These are phyloP conservation scores for Auriscalpium vulgare DNA, from an alignment of 768 basidiomycete species.

Conservation along the genomic window DNA sequence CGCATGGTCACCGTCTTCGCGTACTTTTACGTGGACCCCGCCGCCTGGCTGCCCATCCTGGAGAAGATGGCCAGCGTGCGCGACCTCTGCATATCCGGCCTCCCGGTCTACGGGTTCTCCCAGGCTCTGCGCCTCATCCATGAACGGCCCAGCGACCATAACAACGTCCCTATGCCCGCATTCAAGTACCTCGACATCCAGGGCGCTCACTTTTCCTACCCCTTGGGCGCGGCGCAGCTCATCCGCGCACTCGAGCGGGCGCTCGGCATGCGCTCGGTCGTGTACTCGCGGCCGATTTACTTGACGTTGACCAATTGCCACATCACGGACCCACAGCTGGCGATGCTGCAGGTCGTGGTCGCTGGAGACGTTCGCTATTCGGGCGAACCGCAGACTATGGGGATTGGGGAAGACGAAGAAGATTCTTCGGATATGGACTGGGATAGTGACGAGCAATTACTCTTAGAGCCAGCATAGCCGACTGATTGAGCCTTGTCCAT, in stretches of 20 bases:
- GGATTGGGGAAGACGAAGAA: slow-evolving; percentile 6
- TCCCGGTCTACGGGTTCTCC: neutral
- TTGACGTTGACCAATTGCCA: slow-evolving; percentile 1
- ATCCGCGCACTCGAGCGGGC: slow-evolving; percentile 4
- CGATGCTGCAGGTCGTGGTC: neutral
- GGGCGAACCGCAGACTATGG: slow-evolving; percentile 6
- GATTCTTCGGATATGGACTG: neutral
- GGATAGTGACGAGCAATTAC: no score
- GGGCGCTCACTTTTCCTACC: slow-evolving; percentile 10
- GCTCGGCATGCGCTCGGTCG: neutral
- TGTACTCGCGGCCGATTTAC: neutral
- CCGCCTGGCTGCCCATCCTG: neutral
- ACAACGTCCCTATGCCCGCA: neutral
- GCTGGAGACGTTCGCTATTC: neutral
- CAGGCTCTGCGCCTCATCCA: neutral
- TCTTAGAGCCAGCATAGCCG: no score
- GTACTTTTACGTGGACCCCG: neutral
- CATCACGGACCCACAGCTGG: slow-evolving; percentile 5
- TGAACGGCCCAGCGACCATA: neutral
- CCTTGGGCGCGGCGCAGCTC: slow-evolving; percentile 4
- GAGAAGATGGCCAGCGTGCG: neutral
- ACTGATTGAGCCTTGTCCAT: no score
- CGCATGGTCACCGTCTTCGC: neutral
- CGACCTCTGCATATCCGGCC: neutral
- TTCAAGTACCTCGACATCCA: neutral